Evolutionary conservation across 192 early-diverging fungal species (phyloP).

Genomic region (Rhizophlyctis rosea): DNA sequence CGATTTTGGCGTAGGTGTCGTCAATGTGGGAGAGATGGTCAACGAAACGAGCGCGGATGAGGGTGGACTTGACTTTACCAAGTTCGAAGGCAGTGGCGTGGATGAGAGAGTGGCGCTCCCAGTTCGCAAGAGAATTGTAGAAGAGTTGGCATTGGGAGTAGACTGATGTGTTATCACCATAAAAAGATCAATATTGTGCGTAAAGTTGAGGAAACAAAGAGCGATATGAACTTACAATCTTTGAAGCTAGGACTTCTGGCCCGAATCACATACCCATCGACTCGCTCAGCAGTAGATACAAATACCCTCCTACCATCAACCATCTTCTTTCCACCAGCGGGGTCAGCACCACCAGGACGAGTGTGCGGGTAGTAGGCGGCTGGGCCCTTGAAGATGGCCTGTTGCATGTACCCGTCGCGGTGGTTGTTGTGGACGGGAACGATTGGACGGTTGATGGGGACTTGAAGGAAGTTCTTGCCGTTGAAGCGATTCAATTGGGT

Average conservation of each 20-base stretch:
- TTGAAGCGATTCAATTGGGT: conserved; percentile 82
- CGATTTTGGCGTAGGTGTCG: conserved; percentile 19
- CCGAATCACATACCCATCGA: conserved; percentile 9
- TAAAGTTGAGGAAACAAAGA: too few relatives aligned
- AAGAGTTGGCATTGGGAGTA: conserved; percentile 36
- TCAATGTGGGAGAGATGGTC: conserved; percentile 26
- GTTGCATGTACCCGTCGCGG: conserved; percentile 69
- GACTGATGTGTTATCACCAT: too few relatives aligned
- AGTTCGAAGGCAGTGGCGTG: conserved; percentile 34
- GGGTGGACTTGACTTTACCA: conserved; percentile 26
- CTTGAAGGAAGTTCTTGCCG: conserved; percentile 67
- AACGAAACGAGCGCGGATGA: conserved; percentile 16
- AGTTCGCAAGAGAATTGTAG: conserved; percentile 29
- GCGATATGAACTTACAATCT: conserved; percentile 16
- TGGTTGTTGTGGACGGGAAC: conserved; percentile 63
- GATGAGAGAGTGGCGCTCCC: conserved; percentile 34
- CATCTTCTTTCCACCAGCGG: conserved; percentile 4
- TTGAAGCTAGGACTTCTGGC: conserved; percentile 10
- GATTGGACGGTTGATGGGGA: conserved; percentile 78
- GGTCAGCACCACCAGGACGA: conserved; percentile 19
- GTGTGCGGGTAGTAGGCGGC: conserved; percentile 57
- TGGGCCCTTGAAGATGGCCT: conserved; percentile 58
- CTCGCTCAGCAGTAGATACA: neutral
- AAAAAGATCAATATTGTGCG: too few relatives aligned
- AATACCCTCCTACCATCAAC: conserved; percentile 8